Evolutionary conservation across 2,329 filamentous ascomycete species (phyloP).

Genomic region (Akanthomyces lecanii): DNA sequence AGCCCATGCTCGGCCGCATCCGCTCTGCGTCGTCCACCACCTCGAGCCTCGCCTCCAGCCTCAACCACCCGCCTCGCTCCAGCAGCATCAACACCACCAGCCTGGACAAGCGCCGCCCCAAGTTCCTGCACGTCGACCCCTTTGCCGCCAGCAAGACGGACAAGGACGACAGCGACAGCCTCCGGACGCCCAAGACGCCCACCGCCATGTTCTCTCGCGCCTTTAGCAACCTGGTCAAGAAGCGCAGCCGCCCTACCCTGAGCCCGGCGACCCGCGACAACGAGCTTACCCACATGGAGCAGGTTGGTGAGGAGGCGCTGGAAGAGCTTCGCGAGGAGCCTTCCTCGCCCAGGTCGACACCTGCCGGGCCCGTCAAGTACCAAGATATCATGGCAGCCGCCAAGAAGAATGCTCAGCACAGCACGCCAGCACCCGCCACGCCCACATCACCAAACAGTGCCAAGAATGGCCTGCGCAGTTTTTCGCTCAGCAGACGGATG

Average conservation of each 20-base stretch:
- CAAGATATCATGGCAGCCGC: slow-evolving; percentile 44
- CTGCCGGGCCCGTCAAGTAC: slow-evolving; percentile 39
- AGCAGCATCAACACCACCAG: slow-evolving; percentile 40
- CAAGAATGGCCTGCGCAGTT: slow-evolving; percentile 9
- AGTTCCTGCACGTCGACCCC: slow-evolving; percentile 53
- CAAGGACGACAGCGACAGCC: slow-evolving; percentile 27
- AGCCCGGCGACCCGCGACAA: slow-evolving; percentile 22
- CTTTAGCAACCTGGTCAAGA: slow-evolving; percentile 47
- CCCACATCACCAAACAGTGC: slow-evolving; percentile 19
- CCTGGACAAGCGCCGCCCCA: slow-evolving; percentile 34
- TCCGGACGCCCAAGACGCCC: slow-evolving; percentile 41
- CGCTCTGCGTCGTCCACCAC: slow-evolving; percentile 32
- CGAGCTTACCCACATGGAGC: slow-evolving; percentile 32
- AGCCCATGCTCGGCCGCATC: slow-evolving; percentile 28
- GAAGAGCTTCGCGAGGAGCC: slow-evolving; percentile 6
- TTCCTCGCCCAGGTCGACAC: slow-evolving; percentile 22
- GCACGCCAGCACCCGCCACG: not conserved
- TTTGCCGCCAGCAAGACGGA: slow-evolving; percentile 39
- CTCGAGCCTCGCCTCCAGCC: slow-evolving; percentile 30
- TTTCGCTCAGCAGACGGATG: slow-evolving; percentile 19
- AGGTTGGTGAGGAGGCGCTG: slow-evolving; percentile 32
- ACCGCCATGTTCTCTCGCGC: slow-evolving; percentile 50
- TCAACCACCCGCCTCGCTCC: slow-evolving; percentile 35
- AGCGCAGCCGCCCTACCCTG: slow-evolving; percentile 50
- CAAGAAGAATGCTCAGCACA: slow-evolving; percentile 36